Evolutionary conservation across 2,329 filamentous ascomycete species (phyloP), one percentile per base, ranked within the genome.

Genomic region (Diaporthe longicolla): DNA sequence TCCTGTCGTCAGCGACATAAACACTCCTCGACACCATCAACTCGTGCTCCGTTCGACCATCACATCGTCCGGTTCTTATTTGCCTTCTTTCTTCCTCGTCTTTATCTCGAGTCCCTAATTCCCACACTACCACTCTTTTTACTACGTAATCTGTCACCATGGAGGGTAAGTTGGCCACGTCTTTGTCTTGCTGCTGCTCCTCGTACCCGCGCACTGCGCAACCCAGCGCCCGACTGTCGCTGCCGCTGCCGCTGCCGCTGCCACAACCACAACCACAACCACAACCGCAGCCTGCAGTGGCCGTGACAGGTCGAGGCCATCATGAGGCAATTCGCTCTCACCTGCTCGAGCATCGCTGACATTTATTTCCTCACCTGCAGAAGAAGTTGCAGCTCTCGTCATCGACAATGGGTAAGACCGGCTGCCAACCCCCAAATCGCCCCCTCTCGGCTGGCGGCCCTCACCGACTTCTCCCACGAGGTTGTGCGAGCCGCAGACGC

Each of bases 371-470:
- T 76, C 77, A 78, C 29, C 9, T 88, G 87, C 85, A 98, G 97
- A 99, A 92, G 97, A 99, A 95, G 97, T 99, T 89, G 97, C 97
- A 88, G 97, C 97, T 88, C 95, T 99, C 94, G 97, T 99, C 89
- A 98, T 99, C 90, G 97, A 99, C 95, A 99, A 99, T 98, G 97
- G 97, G 97, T 99, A 96, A 94, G 95, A 90, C 88, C 82, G 80
- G 79, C 81, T 79, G 80, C 80, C 81, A 65, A 40, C 57, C 77
- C 74, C 63, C 7, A 54, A 35, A 52, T 29, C 75, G 78, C 76
- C 75, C 77, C 74, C 70, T 70, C 68, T 32, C 45, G 69, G 73
- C 74, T 66, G 40, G 26, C 50, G 45, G 72, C 76, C 55, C 78
- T 85, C 83, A 84, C 83, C 83, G 82, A 82, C 84, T 74, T 65